A percentile compares a stretch with the other conserved stretches of the same genome.
Conservation (phyloP, 164 flowering plant species). For the Berberis thunbergii region DNA sequence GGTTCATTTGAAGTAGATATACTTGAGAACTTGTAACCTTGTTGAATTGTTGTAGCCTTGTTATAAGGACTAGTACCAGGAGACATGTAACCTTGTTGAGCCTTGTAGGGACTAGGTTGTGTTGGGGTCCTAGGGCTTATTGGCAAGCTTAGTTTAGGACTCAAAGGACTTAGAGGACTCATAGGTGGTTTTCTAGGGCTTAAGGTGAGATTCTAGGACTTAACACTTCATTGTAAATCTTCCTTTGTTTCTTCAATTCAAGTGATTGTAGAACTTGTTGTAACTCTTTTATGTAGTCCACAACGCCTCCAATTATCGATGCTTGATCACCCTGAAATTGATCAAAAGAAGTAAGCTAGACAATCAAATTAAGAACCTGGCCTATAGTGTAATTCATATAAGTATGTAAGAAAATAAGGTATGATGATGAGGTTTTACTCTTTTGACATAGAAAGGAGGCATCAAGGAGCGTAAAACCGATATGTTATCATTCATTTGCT, state of each 20-base stretch:
- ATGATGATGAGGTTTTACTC: conserved; percentile 27
- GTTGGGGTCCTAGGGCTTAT: conserved; percentile 91
- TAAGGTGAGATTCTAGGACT: conserved; percentile 47
- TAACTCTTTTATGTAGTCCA: conserved; percentile 80
- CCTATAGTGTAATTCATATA: neutral
- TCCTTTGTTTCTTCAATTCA: conserved; percentile 84
- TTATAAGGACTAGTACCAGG: neutral
- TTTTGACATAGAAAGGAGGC: conserved; percentile 94
- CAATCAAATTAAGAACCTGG: neutral
- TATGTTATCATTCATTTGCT: conserved; percentile 92
- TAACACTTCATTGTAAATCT: conserved; percentile 62
- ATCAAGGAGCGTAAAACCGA: conserved; percentile 68
- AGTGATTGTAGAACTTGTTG: conserved; percentile 82
- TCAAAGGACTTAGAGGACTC: conserved; percentile 5
- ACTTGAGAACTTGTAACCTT: no score
- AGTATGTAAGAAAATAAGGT: neutral
- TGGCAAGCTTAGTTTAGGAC: conserved; percentile 68
- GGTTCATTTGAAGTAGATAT: no score
- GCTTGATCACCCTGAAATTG: conserved; percentile 88
- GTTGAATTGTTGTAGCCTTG: no score
- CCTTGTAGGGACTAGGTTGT: conserved; percentile 67
- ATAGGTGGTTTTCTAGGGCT: conserved; percentile 18
- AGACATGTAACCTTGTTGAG: conserved; percentile 25
- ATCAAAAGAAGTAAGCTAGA: neutral
- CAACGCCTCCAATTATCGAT: conserved; percentile 91